Evolutionary conservation across 2,329 filamentous ascomycete genomes (phyloP).

Genomic region (Colletotrichum godetiae): DNA sequence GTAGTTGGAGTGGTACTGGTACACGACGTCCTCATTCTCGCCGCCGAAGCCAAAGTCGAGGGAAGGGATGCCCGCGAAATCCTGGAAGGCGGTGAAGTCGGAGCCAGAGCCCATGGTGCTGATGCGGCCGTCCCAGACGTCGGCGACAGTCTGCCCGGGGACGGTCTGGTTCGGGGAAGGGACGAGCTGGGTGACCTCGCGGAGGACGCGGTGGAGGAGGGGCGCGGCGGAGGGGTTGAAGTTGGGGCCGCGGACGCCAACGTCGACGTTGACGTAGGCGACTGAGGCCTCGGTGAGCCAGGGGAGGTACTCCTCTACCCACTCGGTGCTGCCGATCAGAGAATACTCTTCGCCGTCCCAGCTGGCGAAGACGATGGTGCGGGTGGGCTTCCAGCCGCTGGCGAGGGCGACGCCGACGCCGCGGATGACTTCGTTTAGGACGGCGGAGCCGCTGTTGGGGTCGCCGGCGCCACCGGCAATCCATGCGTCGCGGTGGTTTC

Average conservation of each 20-base stretch:
- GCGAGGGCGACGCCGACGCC: constrained; percentile 78
- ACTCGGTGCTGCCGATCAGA: constrained; percentile 87
- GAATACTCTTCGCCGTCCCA: constrained; percentile 91
- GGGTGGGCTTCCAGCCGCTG: constrained; percentile 70
- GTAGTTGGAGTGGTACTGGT: constrained; percentile 93
- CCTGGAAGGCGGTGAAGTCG: constrained; percentile 81
- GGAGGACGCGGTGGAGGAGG: constrained; percentile 78
- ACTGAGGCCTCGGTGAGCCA: constrained; percentile 81
- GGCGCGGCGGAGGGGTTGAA: constrained; percentile 78
- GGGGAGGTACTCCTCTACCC: constrained; percentile 89
- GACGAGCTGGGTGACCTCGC: constrained; percentile 72
- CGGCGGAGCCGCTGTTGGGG: constrained; percentile 84
- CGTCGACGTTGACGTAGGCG: constrained; percentile 89
- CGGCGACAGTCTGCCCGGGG: constrained; percentile 74
- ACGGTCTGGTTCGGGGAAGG: constrained; percentile 83
- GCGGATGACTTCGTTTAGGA: constrained; percentile 81
- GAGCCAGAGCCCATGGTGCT: constrained; percentile 77
- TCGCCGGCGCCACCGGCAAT: constrained; percentile 86
- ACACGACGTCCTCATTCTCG: constrained; percentile 63
- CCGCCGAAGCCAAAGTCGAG: constrained; percentile 71
- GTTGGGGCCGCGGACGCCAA: constrained; percentile 73
- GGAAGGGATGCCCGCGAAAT: constrained; percentile 75
- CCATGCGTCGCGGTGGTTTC: constrained; percentile 95
- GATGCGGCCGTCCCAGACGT: constrained; percentile 73
- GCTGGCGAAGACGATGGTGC: constrained; percentile 90